Evolutionary conservation across 2,329 filamentous ascomycete species (phyloP).

Genomic region (Aspergillus eucalypticola): DNA sequence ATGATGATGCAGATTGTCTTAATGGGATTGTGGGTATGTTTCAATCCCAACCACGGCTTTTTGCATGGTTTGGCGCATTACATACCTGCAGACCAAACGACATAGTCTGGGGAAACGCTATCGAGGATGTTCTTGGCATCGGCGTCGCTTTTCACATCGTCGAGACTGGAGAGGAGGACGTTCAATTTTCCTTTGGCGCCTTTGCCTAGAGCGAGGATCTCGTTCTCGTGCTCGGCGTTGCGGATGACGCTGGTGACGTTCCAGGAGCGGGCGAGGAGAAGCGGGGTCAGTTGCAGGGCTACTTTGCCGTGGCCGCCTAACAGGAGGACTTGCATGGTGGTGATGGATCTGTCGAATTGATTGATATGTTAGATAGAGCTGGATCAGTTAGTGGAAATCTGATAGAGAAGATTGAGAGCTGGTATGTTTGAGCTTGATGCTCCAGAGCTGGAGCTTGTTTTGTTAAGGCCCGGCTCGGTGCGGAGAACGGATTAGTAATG

Average conservation of each 20-base stretch:
- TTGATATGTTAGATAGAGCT: neutral
- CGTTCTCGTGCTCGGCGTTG: constrained; percentile 64
- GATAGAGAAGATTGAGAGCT: neutral
- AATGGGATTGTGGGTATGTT: neutral
- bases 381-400: neutral
- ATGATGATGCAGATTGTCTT: neutral
- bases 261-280: constrained; percentile 73
- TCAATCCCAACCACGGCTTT: neutral
- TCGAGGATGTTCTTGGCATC: constrained; percentile 64
- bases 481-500: constrained; percentile 4
- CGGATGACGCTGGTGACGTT: constrained; percentile 78
- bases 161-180: constrained; percentile 69
- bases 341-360: constrained; percentile 8
- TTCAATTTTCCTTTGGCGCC: constrained; percentile 64
- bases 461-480: neutral
- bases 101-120: constrained; percentile 44
- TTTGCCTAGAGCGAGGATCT: constrained; percentile 62
- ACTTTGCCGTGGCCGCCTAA: constrained; percentile 82
- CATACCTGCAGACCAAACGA: constrained; percentile 50
- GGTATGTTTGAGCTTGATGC: neutral
- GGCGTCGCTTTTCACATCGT: constrained; percentile 65
- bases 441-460: neutral
- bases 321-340: constrained; percentile 60
- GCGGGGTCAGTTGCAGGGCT: constrained; percentile 70
- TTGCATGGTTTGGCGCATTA: constrained; percentile 5